Conservation (phyloP, 768 basidiomycete genomes). For the Kwoniella shandongensis region DNA sequence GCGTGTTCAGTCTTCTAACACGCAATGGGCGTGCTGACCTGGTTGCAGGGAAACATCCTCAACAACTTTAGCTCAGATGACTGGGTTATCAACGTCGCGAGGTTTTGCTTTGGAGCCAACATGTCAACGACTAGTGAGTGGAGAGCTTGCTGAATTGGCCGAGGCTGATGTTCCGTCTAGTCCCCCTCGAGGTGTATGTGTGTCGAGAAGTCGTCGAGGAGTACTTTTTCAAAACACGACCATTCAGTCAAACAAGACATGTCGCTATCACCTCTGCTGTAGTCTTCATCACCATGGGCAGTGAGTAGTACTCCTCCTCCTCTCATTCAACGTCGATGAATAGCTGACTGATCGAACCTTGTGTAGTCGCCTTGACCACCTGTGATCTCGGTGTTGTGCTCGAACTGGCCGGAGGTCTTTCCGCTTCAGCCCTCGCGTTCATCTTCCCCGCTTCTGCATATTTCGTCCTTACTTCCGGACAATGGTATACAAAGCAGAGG, state of each 20-base stretch:
- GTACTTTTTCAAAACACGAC: constrained; percentile 87
- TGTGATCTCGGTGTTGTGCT: constrained; percentile 98
- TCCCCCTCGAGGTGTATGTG: constrained; percentile 93
- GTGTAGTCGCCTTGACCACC: constrained; percentile 79
- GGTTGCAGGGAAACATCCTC: constrained; percentile 82
- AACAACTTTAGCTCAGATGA: constrained; percentile 89
- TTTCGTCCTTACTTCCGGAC: constrained; percentile 50
- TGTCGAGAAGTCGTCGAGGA: constrained; percentile 97
- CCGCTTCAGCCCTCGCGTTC: constrained; percentile 74
- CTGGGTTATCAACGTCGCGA: constrained; percentile 88
- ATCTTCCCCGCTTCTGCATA: constrained; percentile 59
- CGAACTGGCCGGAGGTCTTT: constrained; percentile 94
- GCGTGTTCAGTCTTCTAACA: constrained; percentile 1
- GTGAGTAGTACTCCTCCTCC: constrained; percentile 57
- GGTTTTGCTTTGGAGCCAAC: constrained; percentile 90
- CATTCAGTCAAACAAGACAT: constrained; percentile 78
- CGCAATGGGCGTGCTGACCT: background rate
- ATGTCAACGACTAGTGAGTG: constrained; percentile 83
- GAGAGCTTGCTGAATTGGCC: background rate
- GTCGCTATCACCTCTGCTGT: constrained; percentile 86
- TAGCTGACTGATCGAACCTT: background rate
- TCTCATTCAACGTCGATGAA: background rate
- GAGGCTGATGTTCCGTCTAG: constrained; percentile 12
- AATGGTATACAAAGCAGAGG: constrained; percentile 71
- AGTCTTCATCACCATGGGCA: constrained; percentile 74